Conservation (phyloP, 352 stramenopile species). For the Phytophthora hybrid region DNA sequence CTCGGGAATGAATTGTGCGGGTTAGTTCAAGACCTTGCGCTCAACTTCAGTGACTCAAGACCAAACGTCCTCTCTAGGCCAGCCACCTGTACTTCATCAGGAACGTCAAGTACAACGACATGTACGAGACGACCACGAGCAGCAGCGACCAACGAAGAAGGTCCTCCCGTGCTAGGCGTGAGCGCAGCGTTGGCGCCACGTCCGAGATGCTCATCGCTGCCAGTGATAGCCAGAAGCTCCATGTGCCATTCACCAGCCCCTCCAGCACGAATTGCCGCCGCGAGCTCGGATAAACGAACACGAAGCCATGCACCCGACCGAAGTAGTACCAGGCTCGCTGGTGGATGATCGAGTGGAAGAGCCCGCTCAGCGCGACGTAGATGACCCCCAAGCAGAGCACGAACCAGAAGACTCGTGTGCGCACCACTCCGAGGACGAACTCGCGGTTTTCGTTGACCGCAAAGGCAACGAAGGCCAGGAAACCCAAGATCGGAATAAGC, state of each 20-base stretch:
- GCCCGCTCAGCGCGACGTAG: slow-evolving; percentile 67
- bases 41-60: too few relatives aligned
- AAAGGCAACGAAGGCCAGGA: slow-evolving; percentile 49
- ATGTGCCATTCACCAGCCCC: slow-evolving; percentile 63
- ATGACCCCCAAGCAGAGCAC: slow-evolving; percentile 56
- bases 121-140: slow-evolving; percentile 58
- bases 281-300: slow-evolving; percentile 69
- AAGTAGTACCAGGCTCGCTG: slow-evolving; percentile 58
- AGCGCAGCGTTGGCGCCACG: slow-evolving; percentile 47
- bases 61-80: slow-evolving; percentile 10
- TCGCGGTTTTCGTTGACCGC: slow-evolving; percentile 53
- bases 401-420: slow-evolving; percentile 64
- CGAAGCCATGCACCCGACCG: slow-evolving; percentile 57
- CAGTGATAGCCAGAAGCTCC: slow-evolving; percentile 72
- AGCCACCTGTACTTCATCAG: slow-evolving; percentile 70
- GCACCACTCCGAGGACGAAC: slow-evolving; percentile 44
- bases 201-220: slow-evolving; percentile 58
- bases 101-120: slow-evolving; percentile 61
- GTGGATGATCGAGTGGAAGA: slow-evolving; percentile 76
- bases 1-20: not conserved
- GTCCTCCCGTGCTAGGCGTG: slow-evolving; percentile 47
- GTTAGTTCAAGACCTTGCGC: too few relatives aligned
- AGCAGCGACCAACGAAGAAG: slow-evolving; percentile 56
- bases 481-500: slow-evolving; percentile 46
- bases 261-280: slow-evolving; percentile 77